Percentiles rank a stretch among this genome's conserved stretches.
These are phyloP conservation scores for Geoglossum cookeanum DNA, from an alignment of 2,329 filamentous ascomycete genomes.

Conservation along the genomic window DNA sequence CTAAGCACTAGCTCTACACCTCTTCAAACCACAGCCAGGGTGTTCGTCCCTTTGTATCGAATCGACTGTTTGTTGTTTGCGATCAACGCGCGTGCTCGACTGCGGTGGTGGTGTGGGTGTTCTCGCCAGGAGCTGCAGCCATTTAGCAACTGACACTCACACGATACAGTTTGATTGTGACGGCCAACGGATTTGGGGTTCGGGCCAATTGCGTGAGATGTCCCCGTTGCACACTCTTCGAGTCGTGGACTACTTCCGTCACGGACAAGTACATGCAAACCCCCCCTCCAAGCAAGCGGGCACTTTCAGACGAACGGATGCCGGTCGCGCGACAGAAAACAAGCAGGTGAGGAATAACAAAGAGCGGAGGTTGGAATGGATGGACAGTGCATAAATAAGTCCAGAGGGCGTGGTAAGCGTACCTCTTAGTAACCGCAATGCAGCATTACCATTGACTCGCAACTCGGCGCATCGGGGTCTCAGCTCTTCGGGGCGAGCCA, in stretches of 20 bases:
- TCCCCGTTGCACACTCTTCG: not conserved
- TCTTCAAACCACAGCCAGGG: not conserved
- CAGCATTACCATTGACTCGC: no score
- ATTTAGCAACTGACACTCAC: not conserved
- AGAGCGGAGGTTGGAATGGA: no score
- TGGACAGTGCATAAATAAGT: no score
- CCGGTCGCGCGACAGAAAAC: no score
- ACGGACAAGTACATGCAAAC: not conserved
- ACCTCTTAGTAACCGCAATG: no score
- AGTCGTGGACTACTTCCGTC: not conserved
- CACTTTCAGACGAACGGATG: not conserved
- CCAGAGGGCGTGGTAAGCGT: no score
- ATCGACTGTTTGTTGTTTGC: not conserved
- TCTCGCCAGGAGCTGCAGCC: not conserved
- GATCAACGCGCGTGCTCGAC: not conserved
- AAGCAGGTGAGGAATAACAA: not conserved
- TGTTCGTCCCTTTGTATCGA: not conserved
- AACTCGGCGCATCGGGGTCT: no score
- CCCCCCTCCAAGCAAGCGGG: not conserved
- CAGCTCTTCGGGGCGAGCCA: no score
- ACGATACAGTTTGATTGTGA: not conserved
- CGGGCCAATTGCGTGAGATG: not conserved
- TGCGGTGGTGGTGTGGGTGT: not conserved
- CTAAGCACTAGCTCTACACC: not conserved
- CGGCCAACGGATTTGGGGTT: not conserved